phyloP scores from a whole-genome alignment of 2,329 filamentous ascomycete species.

The Aaosphaeria arxii region DNA sequence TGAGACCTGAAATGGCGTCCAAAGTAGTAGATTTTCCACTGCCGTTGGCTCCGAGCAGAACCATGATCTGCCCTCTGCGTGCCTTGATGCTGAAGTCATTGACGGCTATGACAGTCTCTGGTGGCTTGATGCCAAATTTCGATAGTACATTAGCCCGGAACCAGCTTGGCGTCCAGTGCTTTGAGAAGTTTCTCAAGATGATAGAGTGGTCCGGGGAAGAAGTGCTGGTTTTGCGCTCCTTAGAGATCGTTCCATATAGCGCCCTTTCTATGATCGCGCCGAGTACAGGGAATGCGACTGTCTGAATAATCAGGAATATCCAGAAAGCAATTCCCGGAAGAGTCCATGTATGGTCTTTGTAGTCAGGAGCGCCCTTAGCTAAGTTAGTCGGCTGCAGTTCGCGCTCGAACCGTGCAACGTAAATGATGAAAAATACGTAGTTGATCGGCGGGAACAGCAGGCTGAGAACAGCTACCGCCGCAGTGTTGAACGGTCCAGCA shows the following conservation, averaged over 20 bases:
- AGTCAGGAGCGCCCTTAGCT: conserved; percentile 55
- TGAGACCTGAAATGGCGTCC: conserved; percentile 81
- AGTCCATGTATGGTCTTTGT: conserved; percentile 50
- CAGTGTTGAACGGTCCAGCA: conserved; percentile 60
- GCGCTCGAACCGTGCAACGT: conserved; percentile 74
- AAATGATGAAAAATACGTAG: conserved; percentile 77
- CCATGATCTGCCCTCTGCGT: conserved; percentile 76
- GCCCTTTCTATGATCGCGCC: conserved; percentile 70
- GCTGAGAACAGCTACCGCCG: conserved; percentile 65
- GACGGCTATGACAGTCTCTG: conserved; percentile 75
- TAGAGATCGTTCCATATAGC: conserved; percentile 71
- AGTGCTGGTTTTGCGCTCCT: conserved; percentile 43
- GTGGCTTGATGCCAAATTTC: conserved; percentile 45
- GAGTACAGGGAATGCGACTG: conserved; percentile 71
- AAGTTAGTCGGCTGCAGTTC: conserved; percentile 61
- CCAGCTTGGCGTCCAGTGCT: conserved; percentile 69
- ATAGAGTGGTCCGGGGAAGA: conserved; percentile 55
- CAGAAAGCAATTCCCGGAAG: conserved; percentile 74
- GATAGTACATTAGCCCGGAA: conserved; percentile 50
- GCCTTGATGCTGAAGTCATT: conserved; percentile 69
- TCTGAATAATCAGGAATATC: conserved; percentile 74
- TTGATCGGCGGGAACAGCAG: conserved; percentile 84
- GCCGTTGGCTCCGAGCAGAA: conserved; percentile 84
- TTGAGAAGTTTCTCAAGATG: conserved; percentile 69
- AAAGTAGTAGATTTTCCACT: conserved; percentile 88